A percentile compares a stretch with the other conserved stretches of the same genome.
Evolutionary conservation across 176 grass and related monocot genomes (phyloP).

Genomic region (Avena insularis): DNA sequence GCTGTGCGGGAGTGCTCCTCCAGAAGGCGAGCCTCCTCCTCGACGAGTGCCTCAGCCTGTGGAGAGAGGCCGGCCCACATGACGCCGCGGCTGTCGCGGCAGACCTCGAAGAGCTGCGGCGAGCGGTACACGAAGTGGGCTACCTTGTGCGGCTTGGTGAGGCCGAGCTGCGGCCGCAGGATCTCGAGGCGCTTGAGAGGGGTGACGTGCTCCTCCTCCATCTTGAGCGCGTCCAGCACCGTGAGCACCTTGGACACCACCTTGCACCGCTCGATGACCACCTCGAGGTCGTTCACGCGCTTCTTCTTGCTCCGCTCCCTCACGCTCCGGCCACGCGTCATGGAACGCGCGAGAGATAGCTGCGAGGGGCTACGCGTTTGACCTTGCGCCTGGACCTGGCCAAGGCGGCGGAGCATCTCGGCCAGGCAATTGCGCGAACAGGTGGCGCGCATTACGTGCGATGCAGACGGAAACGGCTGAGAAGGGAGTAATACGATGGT

Average conservation of each 20-base stretch:
- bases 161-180: conserved; percentile 68
- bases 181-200: conserved; percentile 75
- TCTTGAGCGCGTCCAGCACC: conserved; percentile 73
- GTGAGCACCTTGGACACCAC: conserved; percentile 69
- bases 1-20: conserved; percentile 54
- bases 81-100: conserved; percentile 68
- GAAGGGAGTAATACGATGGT: neutral
- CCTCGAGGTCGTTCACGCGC: conserved; percentile 73
- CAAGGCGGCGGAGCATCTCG: conserved; percentile 19
- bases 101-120: conserved; percentile 75
- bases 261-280: conserved; percentile 75
- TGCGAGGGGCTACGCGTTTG: conserved; percentile 2
- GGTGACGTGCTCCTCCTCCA: conserved; percentile 73
- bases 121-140: conserved; percentile 74
- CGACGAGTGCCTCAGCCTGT: conserved; percentile 60
- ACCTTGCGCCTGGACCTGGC: neutral
- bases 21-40: conserved; percentile 73
- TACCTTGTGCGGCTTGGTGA: conserved; percentile 74
- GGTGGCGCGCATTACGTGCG: conserved; percentile 37
- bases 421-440: conserved; percentile 53
- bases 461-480: neutral
- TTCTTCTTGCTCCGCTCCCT: conserved; percentile 79
- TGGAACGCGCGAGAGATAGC: conserved; percentile 39
- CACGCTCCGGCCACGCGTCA: conserved; percentile 72
- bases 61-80: conserved; percentile 70